phyloP scores from a whole-genome alignment of 768 basidiomycete species.

The Leccinum rimulosum region DNA sequence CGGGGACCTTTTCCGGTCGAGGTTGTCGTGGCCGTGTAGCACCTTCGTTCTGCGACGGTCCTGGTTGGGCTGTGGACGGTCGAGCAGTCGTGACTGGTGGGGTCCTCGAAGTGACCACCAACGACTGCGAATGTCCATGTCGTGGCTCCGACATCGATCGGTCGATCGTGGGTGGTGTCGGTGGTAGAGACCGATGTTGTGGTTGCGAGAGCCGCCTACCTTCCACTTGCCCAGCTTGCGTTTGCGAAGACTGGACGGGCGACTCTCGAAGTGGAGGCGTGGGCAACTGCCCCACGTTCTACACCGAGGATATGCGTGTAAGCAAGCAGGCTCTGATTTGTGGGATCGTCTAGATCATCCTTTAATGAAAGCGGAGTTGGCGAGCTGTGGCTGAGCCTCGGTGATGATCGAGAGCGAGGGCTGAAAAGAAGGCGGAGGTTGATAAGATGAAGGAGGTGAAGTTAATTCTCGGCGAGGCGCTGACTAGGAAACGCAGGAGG shows the following conservation, averaged over 20 bases:
- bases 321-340: slow-evolving; percentile 8
- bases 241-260: slow-evolving; percentile 13
- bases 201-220: slow-evolving; percentile 28
- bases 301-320: slow-evolving; percentile 21
- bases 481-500: slow-evolving; percentile 21
- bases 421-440: slow-evolving; percentile 30
- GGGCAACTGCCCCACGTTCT: slow-evolving; percentile 31
- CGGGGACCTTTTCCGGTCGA: slow-evolving; percentile 29
- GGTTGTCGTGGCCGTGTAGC: slow-evolving; percentile 10
- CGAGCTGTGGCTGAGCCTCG: slow-evolving; percentile 27
- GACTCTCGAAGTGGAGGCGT: slow-evolving; percentile 29
- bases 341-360: slow-evolving; percentile 21
- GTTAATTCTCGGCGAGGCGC: slow-evolving; percentile 28
- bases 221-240: not conserved
- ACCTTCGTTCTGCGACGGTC: slow-evolving; percentile 17
- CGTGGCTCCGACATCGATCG: slow-evolving; percentile 16
- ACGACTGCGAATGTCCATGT: slow-evolving; percentile 20
- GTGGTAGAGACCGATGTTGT: slow-evolving; percentile 40
- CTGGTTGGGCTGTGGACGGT: slow-evolving; percentile 17
- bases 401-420: slow-evolving; percentile 38
- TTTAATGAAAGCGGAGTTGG: slow-evolving; percentile 9
- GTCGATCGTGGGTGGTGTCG: slow-evolving; percentile 32
- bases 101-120: slow-evolving; percentile 7
- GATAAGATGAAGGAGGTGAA: slow-evolving; percentile 30
- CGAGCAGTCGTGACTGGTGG: slow-evolving; percentile 2